phyloP scores from a whole-genome alignment of 2,329 filamentous ascomycete species.

The Fusarium pseudonygamai region DNA sequence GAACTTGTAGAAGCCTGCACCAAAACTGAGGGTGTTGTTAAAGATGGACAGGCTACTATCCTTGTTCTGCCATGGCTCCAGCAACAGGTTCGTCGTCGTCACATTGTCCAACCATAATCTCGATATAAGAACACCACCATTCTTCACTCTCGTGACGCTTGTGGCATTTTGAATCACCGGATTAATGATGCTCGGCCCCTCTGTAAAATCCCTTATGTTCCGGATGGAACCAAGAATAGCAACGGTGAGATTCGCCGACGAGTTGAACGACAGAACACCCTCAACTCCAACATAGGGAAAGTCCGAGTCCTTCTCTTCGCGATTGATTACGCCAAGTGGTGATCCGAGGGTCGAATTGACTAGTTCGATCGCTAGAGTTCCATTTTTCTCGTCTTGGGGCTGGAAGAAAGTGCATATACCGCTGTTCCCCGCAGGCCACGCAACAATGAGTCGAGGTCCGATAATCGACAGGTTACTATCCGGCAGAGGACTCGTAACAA shows the following conservation, averaged over 20 bases:
- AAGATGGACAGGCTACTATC: slow-evolving; percentile 43
- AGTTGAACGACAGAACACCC: slow-evolving; percentile 65
- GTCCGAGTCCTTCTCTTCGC: slow-evolving; percentile 28
- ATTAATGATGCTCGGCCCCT: slow-evolving; percentile 63
- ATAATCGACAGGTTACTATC: slow-evolving; percentile 65
- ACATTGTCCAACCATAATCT: slow-evolving; percentile 70
- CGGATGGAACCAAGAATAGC: slow-evolving; percentile 70
- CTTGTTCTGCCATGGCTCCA: slow-evolving; percentile 50
- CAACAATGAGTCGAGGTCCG: slow-evolving; percentile 65
- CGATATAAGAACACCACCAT: slow-evolving; percentile 58
- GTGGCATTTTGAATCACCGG: slow-evolving; percentile 65
- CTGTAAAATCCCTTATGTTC: slow-evolving; percentile 70
- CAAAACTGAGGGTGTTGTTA: slow-evolving; percentile 57
- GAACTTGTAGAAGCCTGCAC: slow-evolving; percentile 65
- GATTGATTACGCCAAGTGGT: slow-evolving; percentile 59
- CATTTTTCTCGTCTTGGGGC: slow-evolving; percentile 62
- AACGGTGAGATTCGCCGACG: slow-evolving; percentile 63
- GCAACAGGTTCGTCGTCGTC: slow-evolving; percentile 63
- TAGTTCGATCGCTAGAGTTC: slow-evolving; percentile 61
- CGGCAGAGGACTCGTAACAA: slow-evolving; percentile 66
- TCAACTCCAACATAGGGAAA: slow-evolving; percentile 62
- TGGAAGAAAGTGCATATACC: slow-evolving; percentile 66
- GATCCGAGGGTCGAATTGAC: slow-evolving; percentile 58
- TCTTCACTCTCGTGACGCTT: slow-evolving; percentile 49
- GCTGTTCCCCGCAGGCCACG: slow-evolving; percentile 74